Evolutionary conservation across 441 rosid genomes (phyloP), one percentile per base, ranked within the genome.

Genomic region (Melastoma candidum): DNA sequence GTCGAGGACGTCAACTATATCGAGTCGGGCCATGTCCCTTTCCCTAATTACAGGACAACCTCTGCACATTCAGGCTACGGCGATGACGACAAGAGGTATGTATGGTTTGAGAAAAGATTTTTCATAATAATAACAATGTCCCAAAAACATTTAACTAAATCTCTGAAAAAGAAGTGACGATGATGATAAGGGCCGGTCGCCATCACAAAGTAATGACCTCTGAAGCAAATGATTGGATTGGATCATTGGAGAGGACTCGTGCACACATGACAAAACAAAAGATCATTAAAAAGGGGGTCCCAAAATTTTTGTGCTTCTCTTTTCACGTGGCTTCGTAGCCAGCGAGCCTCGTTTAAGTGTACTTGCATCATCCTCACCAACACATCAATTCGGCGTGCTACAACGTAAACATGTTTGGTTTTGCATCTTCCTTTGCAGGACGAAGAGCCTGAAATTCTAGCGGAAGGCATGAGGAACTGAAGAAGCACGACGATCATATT

Each of bases 11-110:
- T 90, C 60, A 71, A 76, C 60, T 67, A 68, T 49, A 90, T 90
- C 10, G 96, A 90, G 77, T 72, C 90, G 2, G 96, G 96, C 53
- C 81, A 49, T 1, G 85, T 87, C n/a, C 88, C 93, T 22, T 87
- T 77, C 75, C 96, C 95, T 39, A 74, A 78, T 46, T 87, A 87
- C 78, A 70, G 65, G 65, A 60, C 74, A 46, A 11, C 70, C 24
- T 36, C 41, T 36, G 76, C 66, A 26, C 64, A 60, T 5, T 70
- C 76, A 57, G 77, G 57, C 68, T 22, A 53, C 4, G 63, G 41
- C 52, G 71, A 61, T 44, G 71, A 68, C 51, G 77, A 73, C 41
- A 78, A 65, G 56, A 75, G 76, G 75, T 77, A 68, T 17, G 22
- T 17, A 17, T 17, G 22, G 22, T 17, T 17, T 17, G 22, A 17